These are phyloP conservation scores for Posidonia australis DNA, from an alignment of 106 monocot species.

Conservation along the genomic window DNA sequence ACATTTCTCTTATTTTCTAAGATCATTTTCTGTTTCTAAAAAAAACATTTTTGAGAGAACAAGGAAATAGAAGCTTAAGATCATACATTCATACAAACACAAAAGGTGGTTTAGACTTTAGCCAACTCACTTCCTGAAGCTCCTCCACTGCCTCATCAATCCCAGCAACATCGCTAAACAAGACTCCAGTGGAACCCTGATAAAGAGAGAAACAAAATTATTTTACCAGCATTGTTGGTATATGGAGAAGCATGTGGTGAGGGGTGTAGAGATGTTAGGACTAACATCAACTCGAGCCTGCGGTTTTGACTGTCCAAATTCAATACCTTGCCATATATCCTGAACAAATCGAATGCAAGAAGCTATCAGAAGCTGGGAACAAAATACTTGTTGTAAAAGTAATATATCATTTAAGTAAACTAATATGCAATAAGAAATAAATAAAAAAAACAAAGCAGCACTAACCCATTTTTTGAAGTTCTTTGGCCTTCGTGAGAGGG, in stretches of 20 bases:
- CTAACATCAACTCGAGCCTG: slow-evolving; percentile 89
- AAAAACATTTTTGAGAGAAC: no score
- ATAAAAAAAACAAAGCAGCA: background rate
- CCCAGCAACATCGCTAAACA: slow-evolving; percentile 77
- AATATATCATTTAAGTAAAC: background rate
- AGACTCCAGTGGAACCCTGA: slow-evolving; percentile 76
- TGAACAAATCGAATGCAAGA: slow-evolving; percentile 15
- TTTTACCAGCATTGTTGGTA: background rate
- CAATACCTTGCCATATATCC: slow-evolving; percentile 97
- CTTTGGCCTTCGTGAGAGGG: slow-evolving; percentile 79
- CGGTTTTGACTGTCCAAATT: slow-evolving; percentile 83
- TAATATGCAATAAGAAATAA: background rate
- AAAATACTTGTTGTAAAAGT: background rate
- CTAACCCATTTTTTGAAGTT: slow-evolving; percentile 85
- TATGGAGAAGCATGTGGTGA: background rate
- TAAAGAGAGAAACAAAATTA: background rate
- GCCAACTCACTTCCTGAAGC: slow-evolving; percentile 55
- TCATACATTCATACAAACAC: background rate
- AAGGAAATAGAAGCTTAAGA: no score
- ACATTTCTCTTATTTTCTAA: no score
- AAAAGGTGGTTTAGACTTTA: background rate
- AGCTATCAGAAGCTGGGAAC: background rate
- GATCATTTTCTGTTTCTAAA: no score
- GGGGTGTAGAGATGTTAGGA: background rate
- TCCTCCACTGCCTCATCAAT: slow-evolving; percentile 92